Percentiles rank a stretch among this genome's conserved stretches.
phyloP scores from a whole-genome alignment of 495 filamentous ascomycete genomes.

The Penicillium salamii region DNA sequence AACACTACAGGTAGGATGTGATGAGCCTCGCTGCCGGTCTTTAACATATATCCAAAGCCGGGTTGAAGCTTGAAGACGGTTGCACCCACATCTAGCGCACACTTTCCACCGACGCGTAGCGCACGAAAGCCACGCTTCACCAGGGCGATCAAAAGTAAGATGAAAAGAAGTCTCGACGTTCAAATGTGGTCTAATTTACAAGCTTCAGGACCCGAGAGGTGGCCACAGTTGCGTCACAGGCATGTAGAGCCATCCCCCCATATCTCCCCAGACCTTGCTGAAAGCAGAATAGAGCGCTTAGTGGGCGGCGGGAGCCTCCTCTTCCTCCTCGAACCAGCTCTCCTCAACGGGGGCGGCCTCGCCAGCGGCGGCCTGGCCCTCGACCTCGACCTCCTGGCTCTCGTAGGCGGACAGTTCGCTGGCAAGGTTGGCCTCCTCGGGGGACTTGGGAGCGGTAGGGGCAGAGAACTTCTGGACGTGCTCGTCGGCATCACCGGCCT shows the following conservation, averaged over 20 bases:
- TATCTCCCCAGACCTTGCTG: conserved; percentile 33
- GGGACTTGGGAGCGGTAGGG: conserved; percentile 77
- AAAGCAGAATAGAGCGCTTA: conserved; percentile 32
- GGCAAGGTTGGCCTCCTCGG: conserved; percentile 89
- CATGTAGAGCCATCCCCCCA: conserved; percentile 24
- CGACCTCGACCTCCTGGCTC: conserved; percentile 86
- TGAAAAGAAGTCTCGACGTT: conserved; percentile 32
- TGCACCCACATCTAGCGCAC: not conserved
- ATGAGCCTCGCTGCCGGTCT: not conserved
- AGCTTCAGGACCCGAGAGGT: conserved; percentile 36
- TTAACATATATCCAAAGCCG: not conserved
- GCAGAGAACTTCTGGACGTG: conserved; percentile 84
- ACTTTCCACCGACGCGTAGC: not conserved
- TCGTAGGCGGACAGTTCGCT: conserved; percentile 91
- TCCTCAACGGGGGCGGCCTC: conserved; percentile 58
- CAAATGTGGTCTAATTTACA: conserved; percentile 49
- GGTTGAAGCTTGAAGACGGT: not conserved
- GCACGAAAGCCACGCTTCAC: not conserved
- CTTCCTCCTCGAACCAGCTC: conserved; percentile 71
- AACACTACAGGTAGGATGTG: too few species aligned
- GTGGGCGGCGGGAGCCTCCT: conserved; percentile 50
- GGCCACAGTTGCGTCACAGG: conserved; percentile 26
- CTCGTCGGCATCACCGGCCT: conserved; percentile 81
- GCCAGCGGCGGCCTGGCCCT: conserved; percentile 68
- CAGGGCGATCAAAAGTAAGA: not conserved